Base-by-base conservation (phyloP, 371 early-diverging fungal genomes). In the Mortierella sp. region DNA sequence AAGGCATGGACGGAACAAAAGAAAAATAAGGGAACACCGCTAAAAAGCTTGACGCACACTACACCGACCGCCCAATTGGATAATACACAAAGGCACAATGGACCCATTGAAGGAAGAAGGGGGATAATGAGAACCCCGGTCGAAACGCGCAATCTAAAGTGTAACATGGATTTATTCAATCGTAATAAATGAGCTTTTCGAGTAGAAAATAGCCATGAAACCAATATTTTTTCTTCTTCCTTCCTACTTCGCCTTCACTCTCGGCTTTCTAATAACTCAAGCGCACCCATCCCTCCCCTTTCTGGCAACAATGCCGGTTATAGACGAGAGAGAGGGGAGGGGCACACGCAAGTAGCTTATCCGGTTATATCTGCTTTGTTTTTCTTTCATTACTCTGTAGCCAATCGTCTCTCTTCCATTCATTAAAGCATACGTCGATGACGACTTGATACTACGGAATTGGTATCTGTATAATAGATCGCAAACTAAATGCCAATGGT, bases 71-170 rank as follows among this genome's bases (percentile, higher is more conserved):
- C 21, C 51, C 51, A 21, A 21, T 6, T 51, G 16, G 21, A 3
- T 6, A 51, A 21, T 51, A 51, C 18, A 4, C 51, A 51, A 11
- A 46, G 14, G 12, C 48, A 51, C 51, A 51, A 6, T 51, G 5
- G 51, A 4, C 51, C 51, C 21, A 49, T 49, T 16, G 49, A 49
- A 49, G 49, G 32, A 60, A 32, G 32, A 60, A 32, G 35, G 60
- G 60, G 60, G 60, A 60, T 32, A 60, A 60, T 32, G 60, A 60
- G 60, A 32, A 60, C 60, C 35, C 60, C 60, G 32, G 60, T 60
- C 60, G 29, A 60, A 60, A 60, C 29, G 16, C 32, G 16, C 32
- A 58, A 51, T 51, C 51, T 21, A 51, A 51, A 51, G 4, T 51
- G 21, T 51, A 51, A 51, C 48, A 14, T 46, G 11, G 12, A n/a